Base-by-base conservation (phyloP, 805 yeast genomes). In the Starmerella scarabaei region DNA sequence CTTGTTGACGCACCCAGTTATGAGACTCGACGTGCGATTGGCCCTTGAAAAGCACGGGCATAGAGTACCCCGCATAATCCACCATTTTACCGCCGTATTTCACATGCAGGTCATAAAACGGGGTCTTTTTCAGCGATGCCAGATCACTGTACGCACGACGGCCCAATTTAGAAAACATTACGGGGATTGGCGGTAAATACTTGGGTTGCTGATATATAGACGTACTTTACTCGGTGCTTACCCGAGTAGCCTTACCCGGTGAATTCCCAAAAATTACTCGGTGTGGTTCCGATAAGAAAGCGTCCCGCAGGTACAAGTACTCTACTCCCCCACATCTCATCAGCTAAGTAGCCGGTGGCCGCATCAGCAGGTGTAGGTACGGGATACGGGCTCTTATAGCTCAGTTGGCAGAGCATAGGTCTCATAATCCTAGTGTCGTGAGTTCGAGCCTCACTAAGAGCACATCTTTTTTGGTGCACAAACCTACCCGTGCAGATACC, bases 51-150 rank as follows among this genome's bases (percentile, higher is more conserved):
- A 84, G 61, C 8, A 91, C 85, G 1, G 98, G 98, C 96, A 91
- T 88, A 35, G 78, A 73, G 55, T 73, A 91, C n/a, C 95, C 95
- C 15, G 97, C 97, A 62, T 82, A 91, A 33, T 93, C 93, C 3
- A 86, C 97, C 78, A 91, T 78, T 41, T 81, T 85, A 12, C 85
- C 98, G 5, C 85, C 88, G 34, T 75, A 65, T 41, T 72, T 71
- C 27, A 78, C 65, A 58, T 91, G 96, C 19, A 84, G 67, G 42
- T 80, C 84, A 58, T 79, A 75, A 30, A 91, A 66, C 4, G 97
- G 93, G 1, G 97, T 91, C 50, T 66, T 41, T 33, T 33, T 35
- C 12, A 49, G 36, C 5, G 40, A 11, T 2, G 48, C 35, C 3
- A 30, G 2, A 23, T 30, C 36, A 19, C 49, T 45, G 36, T 40